Evolutionary conservation across 179 eudicot species (phyloP).

Genomic region (Silene vulgaris): DNA sequence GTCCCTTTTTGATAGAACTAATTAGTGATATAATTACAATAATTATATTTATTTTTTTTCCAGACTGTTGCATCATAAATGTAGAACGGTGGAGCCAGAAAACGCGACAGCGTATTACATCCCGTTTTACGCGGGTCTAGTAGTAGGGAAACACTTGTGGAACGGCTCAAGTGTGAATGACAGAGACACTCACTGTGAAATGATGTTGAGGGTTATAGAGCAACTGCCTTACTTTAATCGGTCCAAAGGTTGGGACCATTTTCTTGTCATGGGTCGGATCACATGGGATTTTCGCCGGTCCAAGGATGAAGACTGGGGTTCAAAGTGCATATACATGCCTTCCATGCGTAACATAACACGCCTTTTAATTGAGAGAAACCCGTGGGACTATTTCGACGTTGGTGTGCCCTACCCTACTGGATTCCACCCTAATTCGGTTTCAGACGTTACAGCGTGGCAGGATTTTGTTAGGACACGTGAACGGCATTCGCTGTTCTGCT

Average conservation of each 20-base stretch:
- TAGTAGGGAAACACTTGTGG: slow-evolving; percentile 66
- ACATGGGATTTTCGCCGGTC: slow-evolving; percentile 91
- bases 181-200: slow-evolving; percentile 61
- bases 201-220: slow-evolving; percentile 40
- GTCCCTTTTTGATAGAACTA: neutral
- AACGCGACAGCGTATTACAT: slow-evolving; percentile 73
- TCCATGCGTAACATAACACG: slow-evolving; percentile 71
- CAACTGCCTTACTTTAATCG: slow-evolving; percentile 40
- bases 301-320: slow-evolving; percentile 65
- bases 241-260: slow-evolving; percentile 82
- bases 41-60: slow-evolving; percentile 12
- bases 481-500: slow-evolving; percentile 48
- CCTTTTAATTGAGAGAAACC: slow-evolving; percentile 59
- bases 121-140: slow-evolving; percentile 85
- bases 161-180: slow-evolving; percentile 34
- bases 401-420: slow-evolving; percentile 95
- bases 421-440: slow-evolving; percentile 60
- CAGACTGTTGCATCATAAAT: slow-evolving; percentile 47
- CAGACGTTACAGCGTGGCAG: slow-evolving; percentile 64
- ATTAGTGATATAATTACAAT: neutral
- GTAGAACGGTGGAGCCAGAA: slow-evolving; percentile 50
- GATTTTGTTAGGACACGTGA: slow-evolving; percentile 43
- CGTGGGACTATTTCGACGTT: slow-evolving; percentile 80
- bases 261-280: slow-evolving; percentile 71
- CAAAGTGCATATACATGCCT: slow-evolving; percentile 53